Base-by-base conservation (phyloP, 345 rosid species). In the Populus ilicifolia region DNA sequence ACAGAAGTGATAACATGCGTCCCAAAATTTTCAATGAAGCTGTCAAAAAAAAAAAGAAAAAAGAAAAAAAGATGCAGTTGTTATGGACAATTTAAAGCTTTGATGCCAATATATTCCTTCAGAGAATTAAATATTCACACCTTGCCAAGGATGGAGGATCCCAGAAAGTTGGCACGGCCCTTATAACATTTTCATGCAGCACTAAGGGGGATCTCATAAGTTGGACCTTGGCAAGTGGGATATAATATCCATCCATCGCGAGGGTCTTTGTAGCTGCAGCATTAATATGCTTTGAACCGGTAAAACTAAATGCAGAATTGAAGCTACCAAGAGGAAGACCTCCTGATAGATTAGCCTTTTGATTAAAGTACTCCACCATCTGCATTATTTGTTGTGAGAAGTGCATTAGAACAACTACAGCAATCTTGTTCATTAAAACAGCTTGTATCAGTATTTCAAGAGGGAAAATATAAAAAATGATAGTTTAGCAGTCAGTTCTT, bases 1-100 rank as follows among this genome's bases (percentile, higher is more conserved):
- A 89, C 87, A 30, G 96, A 91, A 36, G 90, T 82, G 52, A 90
- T 86, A 56, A 90, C 82, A 80, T 90, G 96, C 1, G 96, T 91
- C 78, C 96, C 96, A 77, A 86, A 90, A 79, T 82, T 86, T 84
- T 90, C 91, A 71, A 91, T 89, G 71, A 91, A 91, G 70, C 96
- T 91, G 91, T 77, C 73, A 85, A 74, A 83, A 69, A 38, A 27
- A 1, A 27, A 27, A 27, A 27, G 1, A 27, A 27, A 27, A 1
- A 27, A 27, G 1, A 27, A 1, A 27, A 27, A 38, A 74, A 20
- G 29, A 67, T 64, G 66, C 25, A 64, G 66, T 10, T 23, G 73
- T 86, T 75, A 88, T 56, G 20, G 54, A 10, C 50, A 52, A n/a
- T 66, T 44, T 36, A 36, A 35, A 63, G 63, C 39, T 35, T 65